Base-by-base conservation (phyloP, 78 protist species). In the Dictyostelium discoideum region DNA sequence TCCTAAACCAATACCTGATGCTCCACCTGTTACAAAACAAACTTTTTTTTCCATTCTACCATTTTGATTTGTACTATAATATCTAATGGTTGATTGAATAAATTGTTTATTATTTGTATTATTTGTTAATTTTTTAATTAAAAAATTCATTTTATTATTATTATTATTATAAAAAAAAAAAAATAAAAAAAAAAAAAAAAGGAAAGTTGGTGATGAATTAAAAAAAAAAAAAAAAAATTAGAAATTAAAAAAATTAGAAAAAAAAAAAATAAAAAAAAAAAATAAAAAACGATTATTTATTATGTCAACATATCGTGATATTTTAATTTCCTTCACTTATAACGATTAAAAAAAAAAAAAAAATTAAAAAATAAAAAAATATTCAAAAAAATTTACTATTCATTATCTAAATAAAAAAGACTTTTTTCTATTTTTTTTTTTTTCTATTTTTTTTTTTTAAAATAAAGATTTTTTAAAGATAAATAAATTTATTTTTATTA, bases 11-110 rank as follows among this genome's bases (percentile, higher is more conserved):
- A 92, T 92, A 32, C 96, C 96, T 24, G 85, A 63, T 29, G 96
- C 92, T 9, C 90, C 96, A 29, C 96, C 96, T 6, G 96, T 92
- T 10, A 92, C 92, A 79, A 92, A 86, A 92, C 93, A 85, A 79
- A 92, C 96, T 79, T 92, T 92, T 20, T 32, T 48, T 5, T 92
- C 81, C 92, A 92, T 78, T 65, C 88, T 81, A 79, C 63, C 63
- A 37, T 26, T 16, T 32, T 37, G 9, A 20, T 24, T 69, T 13
- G 77, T 26, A n/a, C 37, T 29, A 44, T 79, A 79, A 46, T 44
- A 79, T 79, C 84, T 79, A 79, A 79, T 44, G 16, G 13, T 37
- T 29, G 81, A 37, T 74, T 74, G 24, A 32, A 74, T 74, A 37
- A 74, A 32, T 29, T 74, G 39, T 32, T 79, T 79, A 79, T 79